Conservation (phyloP, 176 grass and related monocot species). For the Rhynchospora tenuis region DNA sequence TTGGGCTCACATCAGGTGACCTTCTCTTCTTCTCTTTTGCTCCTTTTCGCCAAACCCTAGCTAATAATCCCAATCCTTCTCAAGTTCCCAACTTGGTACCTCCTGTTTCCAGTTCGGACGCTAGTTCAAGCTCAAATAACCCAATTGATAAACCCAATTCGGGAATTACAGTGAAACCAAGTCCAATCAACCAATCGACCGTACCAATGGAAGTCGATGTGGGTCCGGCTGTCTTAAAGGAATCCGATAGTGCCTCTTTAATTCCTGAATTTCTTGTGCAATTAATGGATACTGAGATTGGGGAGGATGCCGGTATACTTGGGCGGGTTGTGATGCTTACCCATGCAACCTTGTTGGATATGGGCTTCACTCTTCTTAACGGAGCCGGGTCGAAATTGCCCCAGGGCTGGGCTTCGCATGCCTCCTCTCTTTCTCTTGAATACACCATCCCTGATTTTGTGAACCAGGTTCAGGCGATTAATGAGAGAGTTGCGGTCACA, state of each 20-base stretch:
- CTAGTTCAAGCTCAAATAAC: background rate
- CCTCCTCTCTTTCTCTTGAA: slow-evolving; percentile 31
- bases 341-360: slow-evolving; percentile 57
- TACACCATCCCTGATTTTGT: slow-evolving; percentile 48
- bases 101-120: background rate
- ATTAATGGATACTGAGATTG: slow-evolving; percentile 33
- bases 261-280: slow-evolving; percentile 31
- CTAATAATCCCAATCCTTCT: background rate
- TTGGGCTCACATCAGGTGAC: slow-evolving; percentile 83
- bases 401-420: slow-evolving; percentile 29
- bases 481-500: slow-evolving; percentile 42
- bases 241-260: background rate
- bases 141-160: background rate
- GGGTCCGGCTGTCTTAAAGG: background rate
- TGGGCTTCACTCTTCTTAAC: slow-evolving; percentile 31
- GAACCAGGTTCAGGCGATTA: background rate
- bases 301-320: slow-evolving; percentile 12
- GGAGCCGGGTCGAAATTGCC: slow-evolving; percentile 26
- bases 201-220: slow-evolving; percentile 15
- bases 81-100: slow-evolving; percentile 13
- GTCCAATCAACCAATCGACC: background rate
- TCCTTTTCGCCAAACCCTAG: slow-evolving; percentile 7
- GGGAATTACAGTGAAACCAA: background rate
- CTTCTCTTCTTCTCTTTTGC: slow-evolving; percentile 62
- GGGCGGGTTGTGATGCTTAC: slow-evolving; percentile 39